Evolutionary conservation across 306 rosid genomes (phyloP).

Genomic region (Hippophae gyantsensis): DNA sequence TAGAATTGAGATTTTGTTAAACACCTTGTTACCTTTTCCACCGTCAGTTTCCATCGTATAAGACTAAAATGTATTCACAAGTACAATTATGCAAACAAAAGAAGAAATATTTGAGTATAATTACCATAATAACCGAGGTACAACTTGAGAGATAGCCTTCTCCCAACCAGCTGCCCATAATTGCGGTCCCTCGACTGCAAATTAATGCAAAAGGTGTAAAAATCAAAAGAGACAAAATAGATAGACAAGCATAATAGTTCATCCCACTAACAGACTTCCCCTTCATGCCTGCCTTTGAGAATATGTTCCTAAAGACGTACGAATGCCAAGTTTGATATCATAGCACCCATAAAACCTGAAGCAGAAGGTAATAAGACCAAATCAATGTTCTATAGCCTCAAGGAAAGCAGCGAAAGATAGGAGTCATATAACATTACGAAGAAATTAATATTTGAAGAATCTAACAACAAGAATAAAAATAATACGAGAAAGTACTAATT

Average conservation of each 20-base stretch:
- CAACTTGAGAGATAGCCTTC: conserved; percentile 58
- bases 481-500: conserved; percentile 1
- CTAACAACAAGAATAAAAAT: background rate
- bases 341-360: conserved; percentile 92
- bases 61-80: background rate
- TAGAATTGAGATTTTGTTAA: too few species aligned
- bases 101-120: too few species aligned
- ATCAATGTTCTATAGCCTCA: conserved; percentile 1
- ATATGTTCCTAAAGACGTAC: conserved; percentile 87
- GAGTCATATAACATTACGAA: too few species aligned
- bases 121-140: too few species aligned
- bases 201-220: conserved; percentile 65
- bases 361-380: background rate
- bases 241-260: conserved; percentile 88
- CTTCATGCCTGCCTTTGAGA: conserved; percentile 83
- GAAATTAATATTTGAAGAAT: too few species aligned
- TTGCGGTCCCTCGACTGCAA: conserved; percentile 88
- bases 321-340: conserved; percentile 89
- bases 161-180: conserved; percentile 82
- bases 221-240: conserved; percentile 68
- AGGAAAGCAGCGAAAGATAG: too few species aligned
- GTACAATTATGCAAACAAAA: conserved; percentile 53
- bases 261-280: conserved; percentile 90
- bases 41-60: too few species aligned
- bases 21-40: too few species aligned